These are phyloP conservation scores for Caryocar brasiliense DNA, from an alignment of 441 rosid genomes.

Conservation along the genomic window DNA sequence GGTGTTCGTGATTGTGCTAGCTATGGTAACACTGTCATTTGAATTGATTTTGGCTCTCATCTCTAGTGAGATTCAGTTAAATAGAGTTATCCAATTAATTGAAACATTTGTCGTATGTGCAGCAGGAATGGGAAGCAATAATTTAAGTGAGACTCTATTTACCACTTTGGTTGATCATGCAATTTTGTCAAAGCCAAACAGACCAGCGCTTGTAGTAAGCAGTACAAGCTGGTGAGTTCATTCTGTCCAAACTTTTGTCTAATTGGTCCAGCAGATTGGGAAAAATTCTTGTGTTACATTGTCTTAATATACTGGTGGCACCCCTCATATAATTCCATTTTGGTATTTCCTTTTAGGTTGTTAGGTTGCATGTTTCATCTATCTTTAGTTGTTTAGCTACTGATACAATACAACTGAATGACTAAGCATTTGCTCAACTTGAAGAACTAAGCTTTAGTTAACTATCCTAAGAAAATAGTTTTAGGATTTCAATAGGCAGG, in stretches of 20 bases:
- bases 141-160: conserved; percentile 47
- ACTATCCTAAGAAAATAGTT: no score
- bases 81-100: neutral
- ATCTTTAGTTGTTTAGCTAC: no score
- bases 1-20: conserved; percentile 53
- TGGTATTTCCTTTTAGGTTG: no score
- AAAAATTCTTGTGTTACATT: no score
- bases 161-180: conserved; percentile 30
- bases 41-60: neutral
- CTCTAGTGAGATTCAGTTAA: neutral
- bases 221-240: conserved; percentile 84
- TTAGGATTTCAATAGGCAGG: no score
- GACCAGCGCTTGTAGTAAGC: conserved; percentile 89
- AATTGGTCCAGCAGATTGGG: no score
- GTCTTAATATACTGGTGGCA: no score
- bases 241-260: conserved; percentile 1
- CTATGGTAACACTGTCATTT: conserved; percentile 34
- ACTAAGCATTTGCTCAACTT: no score
- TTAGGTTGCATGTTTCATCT: no score
- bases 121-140: conserved; percentile 20
- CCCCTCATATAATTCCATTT: no score
- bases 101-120: conserved; percentile 12
- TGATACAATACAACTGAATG: no score
- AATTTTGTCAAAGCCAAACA: conserved; percentile 45
- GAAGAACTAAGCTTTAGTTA: no score